Conservation (phyloP, 768 basidiomycete species). For the Psilocybe cyanescens region DNA sequence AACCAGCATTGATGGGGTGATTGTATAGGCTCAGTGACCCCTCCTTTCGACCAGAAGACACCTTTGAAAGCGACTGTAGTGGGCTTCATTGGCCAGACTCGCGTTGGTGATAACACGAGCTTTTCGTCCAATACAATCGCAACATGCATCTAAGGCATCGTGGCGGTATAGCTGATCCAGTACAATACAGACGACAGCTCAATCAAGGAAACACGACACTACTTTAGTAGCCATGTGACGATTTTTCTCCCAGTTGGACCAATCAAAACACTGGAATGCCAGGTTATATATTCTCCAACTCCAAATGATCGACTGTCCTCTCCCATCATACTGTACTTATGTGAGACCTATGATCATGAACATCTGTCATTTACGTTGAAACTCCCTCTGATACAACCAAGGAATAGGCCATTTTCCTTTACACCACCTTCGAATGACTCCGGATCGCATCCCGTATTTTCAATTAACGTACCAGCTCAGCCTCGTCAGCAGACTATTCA, state of each 20-base stretch:
- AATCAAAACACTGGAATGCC: not conserved
- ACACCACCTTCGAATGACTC: not conserved
- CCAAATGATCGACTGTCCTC: not conserved
- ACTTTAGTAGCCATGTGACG: not conserved
- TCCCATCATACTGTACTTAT: not conserved
- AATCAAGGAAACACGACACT: not conserved
- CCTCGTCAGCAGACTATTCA: not conserved
- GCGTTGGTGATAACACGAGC: not conserved
- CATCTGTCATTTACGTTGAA: not conserved
- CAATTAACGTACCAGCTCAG: not conserved
- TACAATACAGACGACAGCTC: not conserved
- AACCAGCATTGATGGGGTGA: not conserved
- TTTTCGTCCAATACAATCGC: not conserved
- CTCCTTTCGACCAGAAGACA: not conserved
- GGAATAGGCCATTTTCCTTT: not conserved
- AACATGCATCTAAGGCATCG: not conserved
- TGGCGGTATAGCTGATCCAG: not conserved
- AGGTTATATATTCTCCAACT: not conserved
- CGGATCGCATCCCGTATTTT: not conserved
- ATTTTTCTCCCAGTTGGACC: not conserved
- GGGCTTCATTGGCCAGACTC: not conserved
- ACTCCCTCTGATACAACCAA: not conserved
- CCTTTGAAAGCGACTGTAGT: not conserved
- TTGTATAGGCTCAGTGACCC: constrained; percentile 2
- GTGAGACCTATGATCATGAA: not conserved